These are phyloP conservation scores for Fraxinus dipetala DNA, from an alignment of 305 asterid species.

Conservation along the genomic window DNA sequence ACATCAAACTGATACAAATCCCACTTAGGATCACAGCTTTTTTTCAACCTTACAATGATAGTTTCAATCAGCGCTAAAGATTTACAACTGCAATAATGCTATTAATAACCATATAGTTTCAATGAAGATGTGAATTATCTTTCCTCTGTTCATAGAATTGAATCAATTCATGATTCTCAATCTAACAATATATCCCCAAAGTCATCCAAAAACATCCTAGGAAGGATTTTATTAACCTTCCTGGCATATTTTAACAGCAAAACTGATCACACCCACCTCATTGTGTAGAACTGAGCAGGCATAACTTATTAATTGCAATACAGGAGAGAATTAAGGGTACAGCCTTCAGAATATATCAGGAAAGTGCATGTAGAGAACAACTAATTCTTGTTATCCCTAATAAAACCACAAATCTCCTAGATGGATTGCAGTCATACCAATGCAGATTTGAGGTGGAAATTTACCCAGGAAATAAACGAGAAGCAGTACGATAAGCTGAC, in stretches of 20 bases:
- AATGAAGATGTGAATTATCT: not conserved
- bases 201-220: not conserved
- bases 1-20: not conserved
- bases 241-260: not conserved
- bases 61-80: not conserved
- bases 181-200: not conserved
- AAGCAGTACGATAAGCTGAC: constrained; percentile 99
- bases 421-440: constrained; percentile 5
- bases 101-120: not conserved
- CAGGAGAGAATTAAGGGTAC: not conserved
- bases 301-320: not conserved
- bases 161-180: not conserved
- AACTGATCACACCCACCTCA: not conserved
- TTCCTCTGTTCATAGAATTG: not conserved
- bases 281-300: constrained; percentile 4
- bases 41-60: not conserved
- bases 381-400: not conserved
- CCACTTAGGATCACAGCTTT: not conserved
- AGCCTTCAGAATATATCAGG: not conserved
- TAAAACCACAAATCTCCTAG: constrained; percentile 11
- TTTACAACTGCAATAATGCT: not conserved
- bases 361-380: constrained; percentile 12
- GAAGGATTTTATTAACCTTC: not conserved
- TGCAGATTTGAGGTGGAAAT: constrained; percentile 18
- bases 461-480: constrained; percentile 98